Percentiles rank a stretch among this genome's conserved stretches.
Evolutionary conservation across 176 grass and related monocot species (phyloP).

Genomic region (Oryza coarctata): DNA sequence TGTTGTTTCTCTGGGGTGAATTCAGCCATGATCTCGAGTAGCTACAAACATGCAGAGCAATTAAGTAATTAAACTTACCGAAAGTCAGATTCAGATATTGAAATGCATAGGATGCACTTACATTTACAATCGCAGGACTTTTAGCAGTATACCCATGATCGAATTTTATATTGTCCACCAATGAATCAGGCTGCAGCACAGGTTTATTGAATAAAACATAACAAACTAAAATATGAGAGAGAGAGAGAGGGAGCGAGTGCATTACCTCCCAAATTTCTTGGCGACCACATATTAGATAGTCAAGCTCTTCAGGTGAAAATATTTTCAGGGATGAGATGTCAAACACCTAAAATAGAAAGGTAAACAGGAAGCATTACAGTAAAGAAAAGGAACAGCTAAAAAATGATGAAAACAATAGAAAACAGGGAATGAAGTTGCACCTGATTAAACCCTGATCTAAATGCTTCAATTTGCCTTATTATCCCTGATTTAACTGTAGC

Average conservation of each 20-base stretch:
- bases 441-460: conserved; percentile 91
- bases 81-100: not conserved
- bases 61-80: conserved; percentile 1
- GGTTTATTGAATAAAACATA: not conserved
- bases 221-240: conserved; percentile 3
- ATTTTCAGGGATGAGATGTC: conserved; percentile 80
- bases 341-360: conserved; percentile 60
- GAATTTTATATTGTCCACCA: conserved; percentile 87
- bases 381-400: not conserved
- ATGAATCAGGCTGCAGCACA: conserved; percentile 50
- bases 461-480: conserved; percentile 76
- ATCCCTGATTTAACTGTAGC: conserved; percentile 80
- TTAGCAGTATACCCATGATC: conserved; percentile 92
- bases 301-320: conserved; percentile 89
- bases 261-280: conserved; percentile 90
- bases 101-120: conserved; percentile 39
- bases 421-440: conserved; percentile 29
- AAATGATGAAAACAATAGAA: not conserved
- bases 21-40: conserved; percentile 82
- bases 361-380: not conserved
- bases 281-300: conserved; percentile 77
- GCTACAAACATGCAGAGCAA: conserved; percentile 46
- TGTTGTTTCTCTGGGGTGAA: conserved; percentile 77
- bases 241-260: not conserved
- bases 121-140: conserved; percentile 68